Conservation (phyloP, 2,329 filamentous ascomycete species). For the Mycosphaerella sp. region DNA sequence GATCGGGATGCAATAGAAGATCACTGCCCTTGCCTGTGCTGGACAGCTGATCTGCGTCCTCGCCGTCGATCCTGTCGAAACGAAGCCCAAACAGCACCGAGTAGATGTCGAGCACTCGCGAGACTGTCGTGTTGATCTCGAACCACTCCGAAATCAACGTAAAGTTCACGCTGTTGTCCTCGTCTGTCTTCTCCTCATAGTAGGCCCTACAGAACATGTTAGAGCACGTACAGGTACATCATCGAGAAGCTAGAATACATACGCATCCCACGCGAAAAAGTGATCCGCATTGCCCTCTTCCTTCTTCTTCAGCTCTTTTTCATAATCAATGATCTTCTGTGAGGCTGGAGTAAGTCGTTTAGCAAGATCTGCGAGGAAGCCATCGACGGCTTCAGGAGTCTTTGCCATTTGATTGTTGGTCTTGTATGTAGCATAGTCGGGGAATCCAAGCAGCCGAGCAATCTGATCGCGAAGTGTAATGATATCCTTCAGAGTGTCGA, state of each 20-base stretch:
- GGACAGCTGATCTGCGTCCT: neutral
- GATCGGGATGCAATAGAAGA: slow-evolving; percentile 6
- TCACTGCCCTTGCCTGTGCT: slow-evolving; percentile 5
- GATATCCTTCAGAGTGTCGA: neutral
- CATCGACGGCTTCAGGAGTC: neutral
- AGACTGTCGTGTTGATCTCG: neutral
- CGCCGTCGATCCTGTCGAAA: neutral
- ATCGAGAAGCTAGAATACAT: neutral
- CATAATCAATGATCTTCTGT: neutral
- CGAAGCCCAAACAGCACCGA: slow-evolving; percentile 3
- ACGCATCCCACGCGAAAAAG: neutral
- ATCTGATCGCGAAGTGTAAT: neutral
- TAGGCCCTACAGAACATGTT: neutral
- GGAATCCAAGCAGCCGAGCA: slow-evolving; percentile 1
- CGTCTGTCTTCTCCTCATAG: neutral
- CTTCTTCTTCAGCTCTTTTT: slow-evolving; percentile 1
- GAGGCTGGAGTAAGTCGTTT: neutral
- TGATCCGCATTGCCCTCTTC: neutral
- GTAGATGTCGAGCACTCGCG: slow-evolving; percentile 5
- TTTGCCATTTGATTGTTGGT: slow-evolving; percentile 1
- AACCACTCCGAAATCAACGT: neutral
- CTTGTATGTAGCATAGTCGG: neutral
- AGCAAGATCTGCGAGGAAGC: neutral
- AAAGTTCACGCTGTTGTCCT: neutral
- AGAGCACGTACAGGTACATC: neutral